Conservation (phyloP, 2,329 filamentous ascomycete genomes). For the Ampelomyces quisqualis region DNA sequence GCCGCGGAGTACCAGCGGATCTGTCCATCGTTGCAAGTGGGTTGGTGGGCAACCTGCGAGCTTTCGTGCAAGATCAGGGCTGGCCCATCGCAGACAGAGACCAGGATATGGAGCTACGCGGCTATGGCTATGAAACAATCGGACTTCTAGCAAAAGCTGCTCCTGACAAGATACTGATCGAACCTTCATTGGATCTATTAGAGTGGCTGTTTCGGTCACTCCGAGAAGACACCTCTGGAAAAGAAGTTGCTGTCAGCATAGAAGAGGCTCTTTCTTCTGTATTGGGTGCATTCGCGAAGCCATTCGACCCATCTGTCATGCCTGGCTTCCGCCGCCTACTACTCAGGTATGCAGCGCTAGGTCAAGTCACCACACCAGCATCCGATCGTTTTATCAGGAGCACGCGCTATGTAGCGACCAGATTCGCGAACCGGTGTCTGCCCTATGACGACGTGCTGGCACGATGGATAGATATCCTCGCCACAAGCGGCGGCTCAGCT, state of each 20-base stretch:
- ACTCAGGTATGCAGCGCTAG: constrained; percentile 33
- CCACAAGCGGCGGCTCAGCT: constrained; percentile 64
- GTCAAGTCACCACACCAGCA: constrained; percentile 17
- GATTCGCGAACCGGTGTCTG: constrained; percentile 87
- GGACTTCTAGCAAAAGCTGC: constrained; percentile 73
- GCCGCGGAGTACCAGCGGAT: constrained; percentile 63
- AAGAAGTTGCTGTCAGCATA: constrained; percentile 78
- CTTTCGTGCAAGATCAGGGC: constrained; percentile 76
- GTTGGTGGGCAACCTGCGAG: constrained; percentile 67
- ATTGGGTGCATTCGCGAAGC: constrained; percentile 58
- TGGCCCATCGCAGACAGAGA: constrained; percentile 68
- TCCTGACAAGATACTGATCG: constrained; percentile 57
- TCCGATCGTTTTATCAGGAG: constrained; percentile 54
- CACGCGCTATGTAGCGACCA: constrained; percentile 77
- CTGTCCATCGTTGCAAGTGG: constrained; percentile 66
- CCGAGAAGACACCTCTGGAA: constrained; percentile 72
- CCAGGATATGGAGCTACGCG: constrained; percentile 66
- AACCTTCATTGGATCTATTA: constrained; percentile 57
- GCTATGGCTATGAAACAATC: constrained; percentile 86
- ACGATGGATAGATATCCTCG: constrained; percentile 86
- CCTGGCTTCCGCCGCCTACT: constrained; percentile 40
- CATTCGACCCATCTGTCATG: constrained; percentile 46
- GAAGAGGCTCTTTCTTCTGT: constrained; percentile 84
- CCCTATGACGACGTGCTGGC: constrained; percentile 75
- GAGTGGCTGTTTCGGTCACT: constrained; percentile 84